These are phyloP conservation scores for Hamigera avellanea DNA, from an alignment of 495 filamentous ascomycete species.

Conservation along the genomic window DNA sequence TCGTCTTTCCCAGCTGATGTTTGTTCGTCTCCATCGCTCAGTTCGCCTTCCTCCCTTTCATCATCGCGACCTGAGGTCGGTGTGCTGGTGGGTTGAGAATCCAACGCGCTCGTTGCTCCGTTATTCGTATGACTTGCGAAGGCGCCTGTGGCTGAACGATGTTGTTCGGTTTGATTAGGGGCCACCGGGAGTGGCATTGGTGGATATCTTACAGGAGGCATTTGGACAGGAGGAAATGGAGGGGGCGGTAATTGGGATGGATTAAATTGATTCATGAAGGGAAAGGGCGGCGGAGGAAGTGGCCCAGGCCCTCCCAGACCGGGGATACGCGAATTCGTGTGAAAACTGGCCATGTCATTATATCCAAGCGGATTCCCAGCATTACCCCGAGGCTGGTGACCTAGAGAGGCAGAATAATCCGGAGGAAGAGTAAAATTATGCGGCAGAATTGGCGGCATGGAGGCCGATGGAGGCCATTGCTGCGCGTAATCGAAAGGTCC, in stretches of 20 bases:
- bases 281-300: constrained; percentile 21
- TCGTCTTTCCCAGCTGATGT: constrained; percentile 8
- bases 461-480: constrained; percentile 17
- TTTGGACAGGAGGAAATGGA: constrained; percentile 15
- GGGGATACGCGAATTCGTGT: constrained; percentile 19
- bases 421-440: constrained; percentile 12
- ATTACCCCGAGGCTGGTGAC: constrained; percentile 4
- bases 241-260: constrained; percentile 15
- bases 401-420: constrained; percentile 3
- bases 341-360: constrained; percentile 11
- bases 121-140: background rate
- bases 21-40: constrained; percentile 54
- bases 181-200: constrained; percentile 13
- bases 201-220: constrained; percentile 14
- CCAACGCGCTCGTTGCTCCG: constrained; percentile 1
- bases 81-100: constrained; percentile 2
- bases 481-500: constrained; percentile 20
- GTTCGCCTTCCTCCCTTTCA: constrained; percentile 59
- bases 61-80: constrained; percentile 4
- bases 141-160: background rate
- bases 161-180: background rate
- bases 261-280: constrained; percentile 18
- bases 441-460: constrained; percentile 12
- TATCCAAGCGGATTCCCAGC: constrained; percentile 8
- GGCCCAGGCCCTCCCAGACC: constrained; percentile 12